These are phyloP conservation scores for Letharia columbiana DNA, from an alignment of 495 filamentous ascomycete genomes.

Conservation along the genomic window DNA sequence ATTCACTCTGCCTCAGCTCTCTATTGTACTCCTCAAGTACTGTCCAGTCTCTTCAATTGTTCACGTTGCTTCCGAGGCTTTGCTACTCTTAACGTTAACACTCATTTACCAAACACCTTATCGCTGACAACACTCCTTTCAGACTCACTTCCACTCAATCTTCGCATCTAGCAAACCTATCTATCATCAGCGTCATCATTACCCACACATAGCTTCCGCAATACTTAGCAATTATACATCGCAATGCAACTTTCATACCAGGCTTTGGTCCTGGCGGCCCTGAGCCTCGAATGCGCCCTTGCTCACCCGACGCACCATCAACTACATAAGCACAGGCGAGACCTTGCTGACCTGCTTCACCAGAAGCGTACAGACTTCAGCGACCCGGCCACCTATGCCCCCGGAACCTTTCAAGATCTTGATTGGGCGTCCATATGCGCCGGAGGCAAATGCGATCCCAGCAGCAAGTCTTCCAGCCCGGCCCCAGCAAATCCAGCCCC, in stretches of 20 bases:
- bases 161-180: conserved; percentile 12
- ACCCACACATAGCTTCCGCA: conserved; percentile 1
- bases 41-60: conserved; percentile 1
- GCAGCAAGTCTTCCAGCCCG: background rate
- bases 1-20: background rate
- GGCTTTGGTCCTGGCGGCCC: conserved; percentile 23
- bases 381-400: conserved; percentile 5
- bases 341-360: conserved; percentile 13
- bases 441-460: conserved; percentile 10
- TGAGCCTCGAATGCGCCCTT: conserved; percentile 25
- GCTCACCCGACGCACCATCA: conserved; percentile 27
- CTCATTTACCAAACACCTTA: background rate
- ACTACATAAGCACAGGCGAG: conserved; percentile 21
- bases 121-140: conserved; percentile 15
- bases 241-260: conserved; percentile 15
- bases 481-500: background rate
- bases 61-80: background rate
- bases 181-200: background rate
- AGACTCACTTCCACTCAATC: conserved; percentile 5
- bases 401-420: background rate
- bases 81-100: conserved; percentile 1
- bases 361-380: conserved; percentile 17
- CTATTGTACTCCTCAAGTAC: background rate
- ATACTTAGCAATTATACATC: background rate
- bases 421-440: conserved; percentile 13